phyloP scores from a whole-genome alignment of 441 rosid genomes.

The Jatropha podagrica region DNA sequence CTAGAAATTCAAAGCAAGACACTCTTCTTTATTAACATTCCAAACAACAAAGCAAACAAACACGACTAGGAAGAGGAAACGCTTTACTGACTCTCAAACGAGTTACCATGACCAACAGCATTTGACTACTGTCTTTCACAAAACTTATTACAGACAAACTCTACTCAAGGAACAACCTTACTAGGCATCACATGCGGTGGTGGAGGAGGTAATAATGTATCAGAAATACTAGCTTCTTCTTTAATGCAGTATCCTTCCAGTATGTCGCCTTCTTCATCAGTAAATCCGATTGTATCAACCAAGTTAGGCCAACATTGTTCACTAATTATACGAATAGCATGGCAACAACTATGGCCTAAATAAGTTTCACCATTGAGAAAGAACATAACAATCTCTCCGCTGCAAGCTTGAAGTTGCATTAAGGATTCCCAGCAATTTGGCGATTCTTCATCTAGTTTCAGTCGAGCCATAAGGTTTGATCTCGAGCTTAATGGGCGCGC shows the following conservation, averaged over 20 bases:
- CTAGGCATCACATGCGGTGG: slow-evolving; percentile 6
- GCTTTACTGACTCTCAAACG: not conserved
- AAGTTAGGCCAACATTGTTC: slow-evolving; percentile 60
- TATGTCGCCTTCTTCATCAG: slow-evolving; percentile 50
- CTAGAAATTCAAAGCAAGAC: not conserved
- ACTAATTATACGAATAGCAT: slow-evolving; percentile 45
- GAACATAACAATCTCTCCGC: slow-evolving; percentile 52
- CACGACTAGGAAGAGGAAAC: not conserved
- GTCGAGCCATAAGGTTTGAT: slow-evolving; percentile 37
- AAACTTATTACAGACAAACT: not conserved
- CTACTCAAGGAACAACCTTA: slow-evolving; percentile 11
- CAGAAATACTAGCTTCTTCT: not conserved
- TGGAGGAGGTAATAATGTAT: not conserved
- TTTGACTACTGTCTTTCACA: not conserved
- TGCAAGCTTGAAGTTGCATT: slow-evolving; percentile 55
- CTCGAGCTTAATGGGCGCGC: slow-evolving; percentile 21
- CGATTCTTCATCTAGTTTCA: slow-evolving; percentile 50
- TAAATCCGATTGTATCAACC: slow-evolving; percentile 52
- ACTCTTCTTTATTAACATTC: too few species aligned
- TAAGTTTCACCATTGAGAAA: slow-evolving; percentile 63
- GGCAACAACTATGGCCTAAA: slow-evolving; percentile 51
- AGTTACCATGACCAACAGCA: not conserved
- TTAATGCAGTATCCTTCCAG: slow-evolving; percentile 59
- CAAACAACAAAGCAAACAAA: not conserved
- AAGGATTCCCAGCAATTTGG: slow-evolving; percentile 59